Evolutionary conservation across 2,329 filamentous ascomycete genomes (phyloP), one percentile per base, ranked within the genome.

Genomic region (Didymella lethalis): DNA sequence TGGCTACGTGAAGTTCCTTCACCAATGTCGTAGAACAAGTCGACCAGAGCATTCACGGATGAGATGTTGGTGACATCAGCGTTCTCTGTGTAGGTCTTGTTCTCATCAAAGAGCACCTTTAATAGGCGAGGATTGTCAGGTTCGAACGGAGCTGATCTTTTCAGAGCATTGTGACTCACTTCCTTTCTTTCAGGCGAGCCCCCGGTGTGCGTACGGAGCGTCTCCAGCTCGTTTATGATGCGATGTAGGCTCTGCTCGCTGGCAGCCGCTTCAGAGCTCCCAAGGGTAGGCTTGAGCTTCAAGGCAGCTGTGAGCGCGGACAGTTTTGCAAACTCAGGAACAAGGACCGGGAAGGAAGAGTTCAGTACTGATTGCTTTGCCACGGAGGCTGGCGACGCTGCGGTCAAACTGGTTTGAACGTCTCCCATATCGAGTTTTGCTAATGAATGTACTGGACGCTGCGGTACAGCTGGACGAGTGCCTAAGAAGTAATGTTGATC

Each of bases 281-380:
- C 8, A 8, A 3, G 4, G 4, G 11, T 25, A 41, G 38, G 10
- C 10, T 14, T 41, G 18, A 41, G 38, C 38, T 25, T 11, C 6
- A 14, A 41, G 11, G 38, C 8, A 25, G 38, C 38, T 14, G 38
- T 14, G n/a, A 25, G 20, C 20, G 38, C 38, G 8, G 38, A 41
- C 4, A 41, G 38, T 25, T 20, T 25, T 8, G 18, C 38, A 14
- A 51, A 51, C 12, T 43, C 38, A 34, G 29, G 38, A n/a, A 44
- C n/a, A n/a, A 43, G 28, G 16, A 51, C 14, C 1, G 36, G 48
- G 14, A 51, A 51, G 11, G 38, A 51, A 12, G 40, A 51, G 18
- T 51, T 36, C 25, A 51, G 16, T 7, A 51, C 20, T 34, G 28
- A 43, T 5, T 51, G 40, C 18, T 43, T 51, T 10, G 18, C 7